phyloP scores from a whole-genome alignment of 2,329 filamentous ascomycete species.

The Trichoderma semiorbis region DNA sequence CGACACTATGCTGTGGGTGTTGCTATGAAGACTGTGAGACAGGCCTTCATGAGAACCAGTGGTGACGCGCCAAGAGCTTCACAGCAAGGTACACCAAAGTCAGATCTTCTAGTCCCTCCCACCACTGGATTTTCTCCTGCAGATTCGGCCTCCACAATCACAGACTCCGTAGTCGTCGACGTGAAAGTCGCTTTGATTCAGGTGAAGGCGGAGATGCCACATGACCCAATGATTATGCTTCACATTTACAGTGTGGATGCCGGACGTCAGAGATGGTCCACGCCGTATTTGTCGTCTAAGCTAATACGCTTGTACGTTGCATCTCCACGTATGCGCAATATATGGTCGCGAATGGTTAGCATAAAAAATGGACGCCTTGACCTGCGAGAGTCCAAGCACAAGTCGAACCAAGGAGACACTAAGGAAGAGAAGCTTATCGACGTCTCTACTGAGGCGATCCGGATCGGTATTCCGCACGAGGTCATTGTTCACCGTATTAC shows the following conservation, averaged over 20 bases:
- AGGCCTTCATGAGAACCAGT: conserved; percentile 60
- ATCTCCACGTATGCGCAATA: conserved; percentile 73
- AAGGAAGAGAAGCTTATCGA: conserved; percentile 81
- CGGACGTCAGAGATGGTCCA: conserved; percentile 82
- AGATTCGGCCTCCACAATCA: conserved; percentile 33
- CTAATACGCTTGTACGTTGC: conserved; percentile 84
- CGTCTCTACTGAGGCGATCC: conserved; percentile 77
- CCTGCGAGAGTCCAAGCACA: conserved; percentile 71
- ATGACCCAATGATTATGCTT: conserved; percentile 87
- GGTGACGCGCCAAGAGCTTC: conserved; percentile 37
- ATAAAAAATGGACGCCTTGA: conserved; percentile 79
- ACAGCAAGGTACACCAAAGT: conserved; percentile 30
- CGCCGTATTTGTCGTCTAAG: conserved; percentile 74
- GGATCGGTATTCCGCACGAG: conserved; percentile 85
- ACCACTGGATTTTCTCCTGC: conserved; percentile 25
- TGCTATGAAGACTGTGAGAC: conserved; percentile 69
- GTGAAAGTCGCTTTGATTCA: conserved; percentile 79
- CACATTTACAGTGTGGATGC: conserved; percentile 80
- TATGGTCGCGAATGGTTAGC: conserved; percentile 84
- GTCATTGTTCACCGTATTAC: conserved; percentile 84
- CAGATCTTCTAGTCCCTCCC: conserved; percentile 39
- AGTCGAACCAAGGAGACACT: conserved; percentile 54
- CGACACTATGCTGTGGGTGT: conserved; percentile 87
- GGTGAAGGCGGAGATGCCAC: conserved; percentile 82
- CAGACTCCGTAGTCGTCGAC: conserved; percentile 77